phyloP scores from a whole-genome alignment of 108 stramenopile species.

The Seminavis robusta region DNA sequence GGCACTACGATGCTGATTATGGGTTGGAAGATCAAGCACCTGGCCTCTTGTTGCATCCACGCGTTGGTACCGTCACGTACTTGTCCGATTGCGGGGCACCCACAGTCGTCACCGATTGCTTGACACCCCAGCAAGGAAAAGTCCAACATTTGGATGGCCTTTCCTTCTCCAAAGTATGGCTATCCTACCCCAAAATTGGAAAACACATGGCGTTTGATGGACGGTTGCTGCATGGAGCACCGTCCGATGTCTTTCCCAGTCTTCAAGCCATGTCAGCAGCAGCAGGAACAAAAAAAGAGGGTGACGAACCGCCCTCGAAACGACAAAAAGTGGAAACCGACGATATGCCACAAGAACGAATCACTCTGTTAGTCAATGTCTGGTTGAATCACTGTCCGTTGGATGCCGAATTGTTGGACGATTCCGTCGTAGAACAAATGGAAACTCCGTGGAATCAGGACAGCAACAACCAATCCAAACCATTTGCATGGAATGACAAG shows the following conservation, averaged over 20 bases:
- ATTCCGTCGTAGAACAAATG: conserved; percentile 53
- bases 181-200: conserved; percentile 71
- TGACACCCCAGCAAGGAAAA: conserved; percentile 54
- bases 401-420: conserved; percentile 76
- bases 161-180: conserved; percentile 64
- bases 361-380: conserved; percentile 88
- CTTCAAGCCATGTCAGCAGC: conserved; percentile 4
- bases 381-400: conserved; percentile 89
- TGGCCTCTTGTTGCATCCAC: conserved; percentile 63
- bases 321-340: conserved; percentile 11
- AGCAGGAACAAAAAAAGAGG: conserved; percentile 1
- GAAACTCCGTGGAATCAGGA: conserved; percentile 29
- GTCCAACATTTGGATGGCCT: conserved; percentile 58
- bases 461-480: neutral
- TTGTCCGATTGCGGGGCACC: conserved; percentile 80
- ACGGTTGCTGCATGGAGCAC: conserved; percentile 86
- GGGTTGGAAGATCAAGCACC: conserved; percentile 78
- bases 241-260: conserved; percentile 68
- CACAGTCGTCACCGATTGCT: conserved; percentile 67
- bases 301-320: conserved; percentile 17
- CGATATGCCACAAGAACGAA: conserved; percentile 28
- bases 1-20: conserved; percentile 92
- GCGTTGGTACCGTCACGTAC: conserved; percentile 89
- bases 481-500: conserved; percentile 44
- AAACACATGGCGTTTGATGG: conserved; percentile 92